These are phyloP conservation scores for Phytophthora pluvialis DNA, from an alignment of 352 stramenopile genomes.

Conservation along the genomic window DNA sequence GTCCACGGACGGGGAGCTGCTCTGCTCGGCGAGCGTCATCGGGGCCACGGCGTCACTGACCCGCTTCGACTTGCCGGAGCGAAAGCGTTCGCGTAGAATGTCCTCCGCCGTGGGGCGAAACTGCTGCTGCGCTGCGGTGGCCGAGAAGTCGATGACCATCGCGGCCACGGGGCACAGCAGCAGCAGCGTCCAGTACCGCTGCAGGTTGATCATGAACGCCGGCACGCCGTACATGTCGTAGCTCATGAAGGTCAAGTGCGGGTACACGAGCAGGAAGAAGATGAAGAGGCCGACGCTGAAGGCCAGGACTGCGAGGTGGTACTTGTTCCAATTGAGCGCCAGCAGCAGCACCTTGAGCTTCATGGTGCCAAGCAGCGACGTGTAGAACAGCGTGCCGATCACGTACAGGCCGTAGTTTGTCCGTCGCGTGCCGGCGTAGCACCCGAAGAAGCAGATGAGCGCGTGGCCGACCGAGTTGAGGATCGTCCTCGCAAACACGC, in stretches of 20 bases:
- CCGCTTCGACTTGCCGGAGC: slow-evolving; percentile 23
- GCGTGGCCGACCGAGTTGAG: slow-evolving; percentile 57
- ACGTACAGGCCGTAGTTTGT: slow-evolving; percentile 49
- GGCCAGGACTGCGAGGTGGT: slow-evolving; percentile 50
- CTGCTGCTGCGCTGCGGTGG: slow-evolving; percentile 51
- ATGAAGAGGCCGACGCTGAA: slow-evolving; percentile 69
- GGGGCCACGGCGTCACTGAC: slow-evolving; percentile 26
- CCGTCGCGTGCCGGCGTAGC: slow-evolving; percentile 42
- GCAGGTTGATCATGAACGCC: slow-evolving; percentile 40
- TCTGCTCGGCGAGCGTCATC: slow-evolving; percentile 3
- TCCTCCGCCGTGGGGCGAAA: slow-evolving; percentile 59
- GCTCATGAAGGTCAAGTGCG: slow-evolving; percentile 70
- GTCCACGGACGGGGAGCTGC: slow-evolving; percentile 16
- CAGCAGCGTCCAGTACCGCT: slow-evolving; percentile 66
- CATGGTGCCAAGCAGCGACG: slow-evolving; percentile 68
- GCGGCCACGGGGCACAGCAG: slow-evolving; percentile 55
- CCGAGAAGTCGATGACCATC: slow-evolving; percentile 50
- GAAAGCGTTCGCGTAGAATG: slow-evolving; percentile 65
- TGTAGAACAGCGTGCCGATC: slow-evolving; percentile 72
- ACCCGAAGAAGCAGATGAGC: slow-evolving; percentile 62
- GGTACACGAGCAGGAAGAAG: slow-evolving; percentile 74
- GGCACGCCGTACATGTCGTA: slow-evolving; percentile 73
- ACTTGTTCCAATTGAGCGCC: slow-evolving; percentile 71
- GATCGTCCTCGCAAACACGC: slow-evolving; percentile 60
- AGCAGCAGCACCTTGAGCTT: slow-evolving; percentile 75